Percentiles rank a stretch among this genome's conserved stretches.
These are phyloP conservation scores for Mesembryanthemum crystallinum DNA, from an alignment of 148 eudicot species.

Conservation along the genomic window DNA sequence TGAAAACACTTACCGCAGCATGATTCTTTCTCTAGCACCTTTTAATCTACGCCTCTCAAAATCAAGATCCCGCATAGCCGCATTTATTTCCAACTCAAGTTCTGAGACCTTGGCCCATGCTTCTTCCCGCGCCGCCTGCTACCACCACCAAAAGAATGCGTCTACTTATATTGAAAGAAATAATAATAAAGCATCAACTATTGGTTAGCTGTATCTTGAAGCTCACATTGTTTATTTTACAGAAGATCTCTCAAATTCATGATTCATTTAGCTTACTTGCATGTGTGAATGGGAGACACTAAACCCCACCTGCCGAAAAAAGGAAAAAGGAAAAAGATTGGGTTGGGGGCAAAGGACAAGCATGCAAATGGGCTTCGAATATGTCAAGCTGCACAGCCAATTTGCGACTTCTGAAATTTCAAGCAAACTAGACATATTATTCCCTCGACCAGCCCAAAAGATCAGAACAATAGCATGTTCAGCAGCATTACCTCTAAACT, in stretches of 20 bases:
- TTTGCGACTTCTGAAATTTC: not conserved
- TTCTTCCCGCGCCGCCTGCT: constrained; percentile 99
- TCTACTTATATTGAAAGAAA: constrained; percentile 34
- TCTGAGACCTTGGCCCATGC: constrained; percentile 98
- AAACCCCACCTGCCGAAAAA: not conserved
- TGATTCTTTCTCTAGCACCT: constrained; percentile 88
- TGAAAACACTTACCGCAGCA: constrained; percentile 71
- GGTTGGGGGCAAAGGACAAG: not conserved
- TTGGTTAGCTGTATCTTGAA: not conserved
- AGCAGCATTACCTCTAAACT: not conserved
- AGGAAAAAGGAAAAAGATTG: not conserved
- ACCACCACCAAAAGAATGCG: constrained; percentile 47
- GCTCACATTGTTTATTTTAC: not conserved
- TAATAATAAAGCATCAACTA: not conserved
- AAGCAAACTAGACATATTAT: not conserved
- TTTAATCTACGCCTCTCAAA: constrained; percentile 77
- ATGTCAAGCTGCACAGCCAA: not conserved
- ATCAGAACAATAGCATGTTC: not conserved
- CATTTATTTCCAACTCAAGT: constrained; percentile 87
- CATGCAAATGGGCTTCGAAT: not conserved
- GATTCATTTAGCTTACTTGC: not conserved
- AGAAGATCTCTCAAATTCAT: not conserved
- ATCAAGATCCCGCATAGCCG: constrained; percentile 92
- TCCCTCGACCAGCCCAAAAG: not conserved
- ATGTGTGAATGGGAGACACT: not conserved